These are phyloP conservation scores for Bisporella sp. DNA, from an alignment of 2,329 filamentous ascomycete genomes.

Conservation along the genomic window DNA sequence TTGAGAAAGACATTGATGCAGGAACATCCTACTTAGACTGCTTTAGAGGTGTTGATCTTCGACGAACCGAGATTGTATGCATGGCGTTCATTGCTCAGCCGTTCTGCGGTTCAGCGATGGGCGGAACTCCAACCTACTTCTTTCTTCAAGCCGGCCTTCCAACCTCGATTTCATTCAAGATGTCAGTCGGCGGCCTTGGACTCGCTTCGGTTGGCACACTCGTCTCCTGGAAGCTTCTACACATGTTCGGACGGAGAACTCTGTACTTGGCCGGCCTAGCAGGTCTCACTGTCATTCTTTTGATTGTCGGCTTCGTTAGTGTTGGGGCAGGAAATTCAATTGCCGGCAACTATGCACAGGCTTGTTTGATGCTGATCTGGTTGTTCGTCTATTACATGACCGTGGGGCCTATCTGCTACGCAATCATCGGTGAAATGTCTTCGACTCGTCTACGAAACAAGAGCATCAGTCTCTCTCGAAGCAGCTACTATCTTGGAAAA, in stretches of 20 bases:
- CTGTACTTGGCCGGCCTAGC: slow-evolving; percentile 38
- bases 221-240: slow-evolving; percentile 39
- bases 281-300: slow-evolving; percentile 33
- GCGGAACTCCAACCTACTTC: slow-evolving; percentile 54
- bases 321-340: slow-evolving; percentile 37
- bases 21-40: slow-evolving; percentile 27
- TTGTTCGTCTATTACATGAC: slow-evolving; percentile 29
- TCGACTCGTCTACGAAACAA: slow-evolving; percentile 31
- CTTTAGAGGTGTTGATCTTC: slow-evolving; percentile 12
- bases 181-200: slow-evolving; percentile 31
- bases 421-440: slow-evolving; percentile 31
- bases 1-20: slow-evolving; percentile 36
- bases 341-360: slow-evolving; percentile 25
- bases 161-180: slow-evolving; percentile 39
- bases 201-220: slow-evolving; percentile 44
- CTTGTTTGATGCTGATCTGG: slow-evolving; percentile 15
- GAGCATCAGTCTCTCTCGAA: slow-evolving; percentile 32
- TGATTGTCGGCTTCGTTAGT: slow-evolving; percentile 38
- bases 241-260: slow-evolving; percentile 39
- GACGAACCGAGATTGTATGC: slow-evolving; percentile 42
- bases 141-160: slow-evolving; percentile 47
- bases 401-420: slow-evolving; percentile 32
- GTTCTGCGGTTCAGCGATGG: slow-evolving; percentile 52
- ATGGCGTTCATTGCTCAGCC: slow-evolving; percentile 52
- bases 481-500: slow-evolving; percentile 24